Base-by-base conservation (phyloP, 2,329 filamentous ascomycete genomes). In the Fusarium kyushuense region DNA sequence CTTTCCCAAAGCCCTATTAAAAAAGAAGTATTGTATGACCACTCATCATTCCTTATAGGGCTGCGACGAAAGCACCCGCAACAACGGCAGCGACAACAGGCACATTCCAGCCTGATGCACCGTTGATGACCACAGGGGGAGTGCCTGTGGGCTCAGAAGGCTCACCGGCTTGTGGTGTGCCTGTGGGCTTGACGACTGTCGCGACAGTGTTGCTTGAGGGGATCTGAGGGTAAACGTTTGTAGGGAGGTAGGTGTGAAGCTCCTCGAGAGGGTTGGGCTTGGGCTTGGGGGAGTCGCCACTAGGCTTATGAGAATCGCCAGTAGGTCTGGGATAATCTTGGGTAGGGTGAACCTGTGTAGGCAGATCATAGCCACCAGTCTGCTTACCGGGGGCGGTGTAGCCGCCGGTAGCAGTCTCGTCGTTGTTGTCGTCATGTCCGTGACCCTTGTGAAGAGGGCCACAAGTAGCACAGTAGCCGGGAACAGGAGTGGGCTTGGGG, bases 401-500 rank as follows among this genome's bases (percentile, higher is more conserved):
- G 12, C 13, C 35, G 25, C 49, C 41, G 4, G 63, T 49, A 19
- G 45, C 21, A 35, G 45, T 63, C 41, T 61, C 48, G 6, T 56
- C 45, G 16, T 38, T 40, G 11, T 55, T 58, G 25, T 60, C 60
- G 58, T 54, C 35, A 4, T 64, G 58, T 5, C 45, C 23, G 6
- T 41, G 17, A 21, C 41, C 23, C 2, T 41, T 32, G 1, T 58
- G 65, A 8, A 70, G 54, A 57, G 65, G 57, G 46, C 64, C 70
- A 42, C 74, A 75, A 27, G 60, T 59, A 12, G 66, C 63, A 66
- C 74, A 76, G 58, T 55, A 40, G 17, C 72, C 71, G 13, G 74
- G 74, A 30, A 76, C 61, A 5, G 75, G 72, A 2, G 69, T 76
- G 1, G 75, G 74, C 45, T 60, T 54, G 36, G 71, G 63, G 16